These are phyloP conservation scores for Xylaria flabelliformis DNA, from an alignment of 495 filamentous ascomycete genomes.

Conservation along the genomic window DNA sequence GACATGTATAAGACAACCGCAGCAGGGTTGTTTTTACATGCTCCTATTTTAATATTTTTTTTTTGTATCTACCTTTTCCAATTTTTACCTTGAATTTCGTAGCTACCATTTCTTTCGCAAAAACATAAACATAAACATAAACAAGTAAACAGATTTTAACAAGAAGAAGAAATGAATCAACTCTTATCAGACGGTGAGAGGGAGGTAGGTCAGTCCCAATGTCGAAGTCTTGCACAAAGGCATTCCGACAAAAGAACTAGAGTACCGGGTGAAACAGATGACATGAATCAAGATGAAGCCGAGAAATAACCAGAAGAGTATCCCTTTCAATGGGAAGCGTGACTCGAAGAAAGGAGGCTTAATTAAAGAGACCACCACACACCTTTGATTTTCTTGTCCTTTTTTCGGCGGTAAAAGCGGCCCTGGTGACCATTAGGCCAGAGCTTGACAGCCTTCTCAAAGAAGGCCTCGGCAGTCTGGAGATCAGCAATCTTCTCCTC, in stretches of 20 bases:
- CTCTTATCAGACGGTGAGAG: neutral
- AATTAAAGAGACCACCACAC: conserved; percentile 8
- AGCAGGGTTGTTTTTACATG: too few relatives aligned
- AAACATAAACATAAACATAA: neutral
- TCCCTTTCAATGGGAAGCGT: too few relatives aligned
- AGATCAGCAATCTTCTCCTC: neutral
- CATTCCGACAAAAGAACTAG: too few relatives aligned
- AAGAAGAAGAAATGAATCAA: neutral
- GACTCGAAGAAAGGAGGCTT: neutral
- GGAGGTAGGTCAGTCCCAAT: neutral
- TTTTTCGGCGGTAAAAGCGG: neutral
- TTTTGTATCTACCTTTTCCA: too few relatives aligned
- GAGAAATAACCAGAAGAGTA: too few relatives aligned
- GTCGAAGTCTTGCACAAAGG: too few relatives aligned
- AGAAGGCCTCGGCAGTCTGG: neutral
- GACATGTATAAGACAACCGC: neutral
- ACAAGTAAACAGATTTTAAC: neutral
- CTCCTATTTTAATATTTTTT: too few relatives aligned
- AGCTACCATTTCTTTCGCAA: neutral
- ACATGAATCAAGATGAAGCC: too few relatives aligned
- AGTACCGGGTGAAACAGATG: too few relatives aligned
- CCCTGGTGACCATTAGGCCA: neutral
- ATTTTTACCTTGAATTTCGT: too few relatives aligned
- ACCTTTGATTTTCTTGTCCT: neutral
- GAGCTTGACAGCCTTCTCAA: neutral